phyloP scores from a whole-genome alignment of 495 filamentous ascomycete genomes.

The Lasiosphaeris hirsuta region DNA sequence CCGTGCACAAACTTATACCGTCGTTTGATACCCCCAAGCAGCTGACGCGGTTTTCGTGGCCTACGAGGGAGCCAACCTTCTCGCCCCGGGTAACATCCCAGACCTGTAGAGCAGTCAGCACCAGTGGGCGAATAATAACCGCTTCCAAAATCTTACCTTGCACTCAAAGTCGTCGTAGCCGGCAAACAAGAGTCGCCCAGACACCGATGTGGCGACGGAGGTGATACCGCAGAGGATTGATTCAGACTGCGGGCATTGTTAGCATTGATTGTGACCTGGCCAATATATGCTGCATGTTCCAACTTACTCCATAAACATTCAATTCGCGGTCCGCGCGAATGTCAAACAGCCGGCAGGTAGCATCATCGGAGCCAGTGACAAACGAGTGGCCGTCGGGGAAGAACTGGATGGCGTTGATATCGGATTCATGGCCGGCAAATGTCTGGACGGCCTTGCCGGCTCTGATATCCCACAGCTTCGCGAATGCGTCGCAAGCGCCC shows the following conservation, averaged over 20 bases:
- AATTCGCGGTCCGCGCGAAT: constrained; percentile 95
- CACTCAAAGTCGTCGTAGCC: constrained; percentile 99
- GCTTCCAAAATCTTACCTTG: constrained; percentile 66
- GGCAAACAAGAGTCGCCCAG: constrained; percentile 90
- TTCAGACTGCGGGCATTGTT: constrained; percentile 65
- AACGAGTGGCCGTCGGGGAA: constrained; percentile 99
- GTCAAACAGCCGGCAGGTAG: constrained; percentile 95
- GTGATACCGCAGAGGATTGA: constrained; percentile 98
- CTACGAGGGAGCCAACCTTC: constrained; percentile 91
- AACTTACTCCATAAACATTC: constrained; percentile 88
- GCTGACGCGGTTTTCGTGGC: constrained; percentile 98
- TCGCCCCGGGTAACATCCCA: constrained; percentile 97
- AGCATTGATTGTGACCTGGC: constrained; percentile 8
- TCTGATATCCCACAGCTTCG: constrained; percentile 98
- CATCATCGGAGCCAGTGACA: constrained; percentile 96
- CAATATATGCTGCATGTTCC: neutral
- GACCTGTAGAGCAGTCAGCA: constrained; percentile 55
- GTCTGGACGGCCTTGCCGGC: constrained; percentile 98
- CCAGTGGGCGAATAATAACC: neutral
- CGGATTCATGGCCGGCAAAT: constrained; percentile 96
- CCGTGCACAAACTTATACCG: constrained; percentile 97
- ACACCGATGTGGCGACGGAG: constrained; percentile 96
- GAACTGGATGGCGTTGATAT: constrained; percentile 99
- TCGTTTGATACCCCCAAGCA: constrained; percentile 98
- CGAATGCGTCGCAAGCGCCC: constrained; percentile 96